Conservation (phyloP, 768 basidiomycete genomes). For the Pleurotus platypus region DNA sequence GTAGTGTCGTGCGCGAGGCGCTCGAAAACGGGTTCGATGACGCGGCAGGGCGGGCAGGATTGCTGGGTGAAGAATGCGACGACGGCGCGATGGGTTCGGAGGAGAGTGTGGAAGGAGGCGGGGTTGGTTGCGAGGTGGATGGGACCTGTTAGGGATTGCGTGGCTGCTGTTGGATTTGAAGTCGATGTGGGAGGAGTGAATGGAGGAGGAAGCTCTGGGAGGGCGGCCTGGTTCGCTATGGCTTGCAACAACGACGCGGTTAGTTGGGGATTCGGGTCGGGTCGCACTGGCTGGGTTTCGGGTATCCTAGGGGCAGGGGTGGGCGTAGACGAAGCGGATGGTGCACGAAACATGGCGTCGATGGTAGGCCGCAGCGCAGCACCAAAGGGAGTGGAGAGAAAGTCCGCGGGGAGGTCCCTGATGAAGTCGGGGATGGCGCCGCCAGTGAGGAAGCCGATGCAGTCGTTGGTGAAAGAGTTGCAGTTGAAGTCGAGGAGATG, state of each 20-base stretch:
- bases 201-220: slow-evolving; percentile 19
- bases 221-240: slow-evolving; percentile 45
- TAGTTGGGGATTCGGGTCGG: slow-evolving; percentile 44
- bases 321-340: slow-evolving; percentile 28
- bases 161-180: slow-evolving; percentile 29
- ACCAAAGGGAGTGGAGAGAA: slow-evolving; percentile 88
- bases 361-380: slow-evolving; percentile 85
- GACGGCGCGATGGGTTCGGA: slow-evolving; percentile 65
- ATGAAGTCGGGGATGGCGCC: slow-evolving; percentile 78
- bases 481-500: slow-evolving; percentile 95
- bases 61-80: slow-evolving; percentile 81
- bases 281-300: slow-evolving; percentile 15
- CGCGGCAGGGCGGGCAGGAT: slow-evolving; percentile 73
- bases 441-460: slow-evolving; percentile 84
- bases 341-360: slow-evolving; percentile 78
- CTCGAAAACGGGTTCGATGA: slow-evolving; percentile 85
- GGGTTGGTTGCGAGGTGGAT: slow-evolving; percentile 56
- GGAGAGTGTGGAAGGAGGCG: slow-evolving; percentile 48
- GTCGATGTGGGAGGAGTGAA: slow-evolving; percentile 12
- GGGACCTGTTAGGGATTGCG: slow-evolving; percentile 53
- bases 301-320: slow-evolving; percentile 22
- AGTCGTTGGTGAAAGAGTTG: slow-evolving; percentile 91
- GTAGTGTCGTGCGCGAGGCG: slow-evolving; percentile 53
- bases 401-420: slow-evolving; percentile 77
- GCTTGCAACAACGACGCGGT: slow-evolving; percentile 54